Conservation (phyloP, 306 rosid genomes). For the Begonia masoniana region DNA sequence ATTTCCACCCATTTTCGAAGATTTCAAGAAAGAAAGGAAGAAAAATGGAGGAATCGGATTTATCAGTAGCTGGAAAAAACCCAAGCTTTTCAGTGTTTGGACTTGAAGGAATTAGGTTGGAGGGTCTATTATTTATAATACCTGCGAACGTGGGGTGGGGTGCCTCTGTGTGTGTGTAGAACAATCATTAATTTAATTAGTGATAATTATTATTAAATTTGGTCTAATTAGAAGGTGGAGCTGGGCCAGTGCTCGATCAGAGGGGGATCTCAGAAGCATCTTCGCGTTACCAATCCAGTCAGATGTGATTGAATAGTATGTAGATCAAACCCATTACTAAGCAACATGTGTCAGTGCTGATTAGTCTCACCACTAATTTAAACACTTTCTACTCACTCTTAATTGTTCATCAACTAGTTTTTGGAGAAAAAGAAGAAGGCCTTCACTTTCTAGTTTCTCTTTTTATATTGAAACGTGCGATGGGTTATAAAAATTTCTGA, state of each 20-base stretch:
- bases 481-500: too few relatives aligned
- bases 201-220: background rate
- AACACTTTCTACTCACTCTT: too few relatives aligned
- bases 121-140: slow-evolving; percentile 22
- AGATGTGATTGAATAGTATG: background rate
- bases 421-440: too few relatives aligned
- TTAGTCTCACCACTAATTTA: background rate
- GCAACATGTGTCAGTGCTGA: background rate
- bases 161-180: background rate
- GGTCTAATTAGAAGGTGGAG: background rate
- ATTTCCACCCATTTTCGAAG: slow-evolving; percentile 34
- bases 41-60: background rate
- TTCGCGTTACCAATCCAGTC: background rate
- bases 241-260: background rate
- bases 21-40: background rate
- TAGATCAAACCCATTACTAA: background rate
- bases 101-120: slow-evolving; percentile 4
- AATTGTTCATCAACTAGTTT: too few relatives aligned
- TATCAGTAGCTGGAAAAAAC: background rate
- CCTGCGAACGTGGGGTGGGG: slow-evolving; percentile 21
- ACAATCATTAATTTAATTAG: slow-evolving; percentile 1
- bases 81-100: background rate
- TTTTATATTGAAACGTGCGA: too few relatives aligned
- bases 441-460: too few relatives aligned
- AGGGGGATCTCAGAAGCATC: background rate